phyloP scores from a whole-genome alignment of 495 filamentous ascomycete species.

The Viridothelium virens region DNA sequence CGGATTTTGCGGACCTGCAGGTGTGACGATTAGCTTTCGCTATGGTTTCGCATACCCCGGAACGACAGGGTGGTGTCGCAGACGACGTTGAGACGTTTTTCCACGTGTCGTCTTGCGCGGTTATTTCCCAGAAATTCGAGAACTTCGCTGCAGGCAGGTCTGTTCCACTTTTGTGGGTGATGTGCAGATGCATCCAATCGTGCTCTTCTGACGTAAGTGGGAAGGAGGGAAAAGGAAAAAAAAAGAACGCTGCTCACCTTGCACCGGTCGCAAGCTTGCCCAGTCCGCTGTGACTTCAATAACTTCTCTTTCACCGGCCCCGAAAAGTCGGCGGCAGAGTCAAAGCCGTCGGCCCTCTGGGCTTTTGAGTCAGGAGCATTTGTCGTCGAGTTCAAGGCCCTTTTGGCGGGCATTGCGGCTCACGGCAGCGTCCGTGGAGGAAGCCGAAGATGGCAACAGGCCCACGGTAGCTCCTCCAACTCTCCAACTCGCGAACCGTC shows the following conservation, averaged over 20 bases:
- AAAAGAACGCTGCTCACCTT: conserved; percentile 50
- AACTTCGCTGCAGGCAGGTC: not conserved
- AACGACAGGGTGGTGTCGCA: too few relatives aligned
- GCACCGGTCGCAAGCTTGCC: conserved; percentile 87
- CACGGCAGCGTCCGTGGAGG: not conserved
- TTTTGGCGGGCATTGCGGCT: conserved; percentile 9
- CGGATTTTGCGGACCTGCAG: conserved; percentile 71
- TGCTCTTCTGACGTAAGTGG: not conserved
- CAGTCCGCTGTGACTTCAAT: conserved; percentile 59
- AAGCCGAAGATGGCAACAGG: not conserved
- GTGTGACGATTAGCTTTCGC: conserved; percentile 5
- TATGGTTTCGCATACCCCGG: not conserved
- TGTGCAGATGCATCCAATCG: too few relatives aligned
- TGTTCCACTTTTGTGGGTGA: too few relatives aligned
- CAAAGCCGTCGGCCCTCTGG: not conserved
- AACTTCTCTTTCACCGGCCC: conserved; percentile 57
- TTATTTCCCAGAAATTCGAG: not conserved
- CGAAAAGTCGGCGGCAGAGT: conserved; percentile 51
- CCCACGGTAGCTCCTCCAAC: not conserved
- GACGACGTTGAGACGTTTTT: too few relatives aligned
- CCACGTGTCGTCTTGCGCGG: not conserved
- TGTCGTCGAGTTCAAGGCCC: not conserved
- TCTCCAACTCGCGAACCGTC: not conserved
- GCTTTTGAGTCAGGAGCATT: not conserved
- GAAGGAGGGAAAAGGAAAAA: not conserved